These are phyloP conservation scores for Coemansia sp. DNA, from an alignment of 371 early-diverging fungal genomes.

Conservation along the genomic window DNA sequence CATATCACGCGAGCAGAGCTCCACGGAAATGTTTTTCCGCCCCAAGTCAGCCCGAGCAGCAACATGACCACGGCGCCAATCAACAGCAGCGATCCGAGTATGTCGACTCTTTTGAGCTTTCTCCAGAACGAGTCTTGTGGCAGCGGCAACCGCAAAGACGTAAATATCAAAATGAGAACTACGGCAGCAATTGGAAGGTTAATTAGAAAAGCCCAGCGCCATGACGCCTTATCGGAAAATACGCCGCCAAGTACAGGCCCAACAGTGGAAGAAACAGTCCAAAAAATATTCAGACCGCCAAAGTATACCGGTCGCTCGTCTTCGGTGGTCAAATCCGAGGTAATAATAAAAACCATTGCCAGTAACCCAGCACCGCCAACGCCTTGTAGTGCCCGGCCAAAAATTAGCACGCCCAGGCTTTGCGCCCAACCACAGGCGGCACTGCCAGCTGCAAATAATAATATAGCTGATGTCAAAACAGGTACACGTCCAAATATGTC, in stretches of 20 bases:
- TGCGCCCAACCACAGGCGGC: constrained; percentile 60
- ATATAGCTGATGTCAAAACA: constrained; percentile 54
- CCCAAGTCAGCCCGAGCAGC: constrained; percentile 61
- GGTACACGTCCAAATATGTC: constrained; percentile 73
- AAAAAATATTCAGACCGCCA: constrained; percentile 61
- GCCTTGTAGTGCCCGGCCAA: constrained; percentile 73
- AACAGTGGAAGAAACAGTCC: constrained; percentile 63
- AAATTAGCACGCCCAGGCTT: constrained; percentile 68
- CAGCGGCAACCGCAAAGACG: constrained; percentile 58
- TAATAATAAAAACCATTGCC: constrained; percentile 68
- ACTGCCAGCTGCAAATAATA: constrained; percentile 58
- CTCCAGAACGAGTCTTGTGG: constrained; percentile 48
- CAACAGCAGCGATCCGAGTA: constrained; percentile 58
- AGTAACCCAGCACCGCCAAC: constrained; percentile 83
- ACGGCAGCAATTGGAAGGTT: constrained; percentile 60
- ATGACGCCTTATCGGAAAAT: constrained; percentile 55
- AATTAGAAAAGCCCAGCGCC: constrained; percentile 74
- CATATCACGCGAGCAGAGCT: constrained; percentile 54
- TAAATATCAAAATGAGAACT: constrained; percentile 53
- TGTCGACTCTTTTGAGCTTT: constrained; percentile 59
- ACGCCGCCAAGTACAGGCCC: constrained; percentile 61
- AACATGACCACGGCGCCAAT: constrained; percentile 57
- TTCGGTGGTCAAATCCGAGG: constrained; percentile 73
- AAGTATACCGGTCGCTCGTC: constrained; percentile 68
- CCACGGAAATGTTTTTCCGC: constrained; percentile 52